Base-by-base conservation (phyloP, 169 alveolate species). In the Plasmodium inui region DNA sequence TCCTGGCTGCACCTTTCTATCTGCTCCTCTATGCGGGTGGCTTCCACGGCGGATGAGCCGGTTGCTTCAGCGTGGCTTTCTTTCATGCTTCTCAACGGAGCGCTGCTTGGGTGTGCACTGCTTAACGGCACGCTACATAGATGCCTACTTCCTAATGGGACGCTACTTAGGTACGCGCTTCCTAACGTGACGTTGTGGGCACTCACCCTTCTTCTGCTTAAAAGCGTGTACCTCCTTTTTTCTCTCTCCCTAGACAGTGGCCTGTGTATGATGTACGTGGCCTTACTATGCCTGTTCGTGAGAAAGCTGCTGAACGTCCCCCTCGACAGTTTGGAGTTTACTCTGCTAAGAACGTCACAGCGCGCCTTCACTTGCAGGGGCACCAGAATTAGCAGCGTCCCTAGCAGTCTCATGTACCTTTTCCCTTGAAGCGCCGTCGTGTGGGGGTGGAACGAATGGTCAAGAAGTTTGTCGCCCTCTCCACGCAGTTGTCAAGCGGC, bases 1-100 rank as follows among this genome's bases (percentile, higher is more conserved):
- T 86, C 93, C 7, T 53, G 85, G 67, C 80, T 76, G 55, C 70
- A 53, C 67, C 39, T 86, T 86, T 86, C 86, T 1, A 86, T 86
- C 53, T 70, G 71, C 14, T 86, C 41, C 41, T 67, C 76, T 8
- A 28, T 67, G 37, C 37, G 30, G 30, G 19, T 22, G 2, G 4
- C n/a, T 19, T 28, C 82, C 17, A 0, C 46, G 37, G 57, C 70
- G 19, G 32, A 41, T 70, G 70, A 37, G 44, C 78, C 61, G 37
- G 22, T 86, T 67, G 55, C 41, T 55, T 9, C 26, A 12, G 3
- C 22, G 61, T 50, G 61, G 22, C 61, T 14, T 50, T 50, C 8
- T 3, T 50, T 3, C 61, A 50, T 50, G 22, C 61, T 50, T 50
- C 22, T 14, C 19, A 50, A 50, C 19, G 61, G 8, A 14, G 61